Evolutionary conservation across 768 basidiomycete genomes (phyloP).

Genomic region (Nevesoporus exiguus): DNA sequence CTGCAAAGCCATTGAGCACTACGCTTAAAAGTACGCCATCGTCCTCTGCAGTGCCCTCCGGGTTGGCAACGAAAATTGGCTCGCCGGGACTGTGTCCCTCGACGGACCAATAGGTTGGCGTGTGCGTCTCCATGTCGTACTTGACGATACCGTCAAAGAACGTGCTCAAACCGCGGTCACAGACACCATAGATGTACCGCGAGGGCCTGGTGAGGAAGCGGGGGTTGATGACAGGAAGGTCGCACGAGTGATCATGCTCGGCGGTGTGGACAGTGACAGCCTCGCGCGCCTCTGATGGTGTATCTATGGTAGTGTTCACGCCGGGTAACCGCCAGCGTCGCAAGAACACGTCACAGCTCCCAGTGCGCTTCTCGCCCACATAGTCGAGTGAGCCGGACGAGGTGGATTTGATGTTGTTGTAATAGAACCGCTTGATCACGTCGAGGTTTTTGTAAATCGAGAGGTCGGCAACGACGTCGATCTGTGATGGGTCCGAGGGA

Average conservation of each 20-base stretch:
- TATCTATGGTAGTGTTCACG: constrained; percentile 18
- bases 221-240: constrained; percentile 37
- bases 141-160: constrained; percentile 37
- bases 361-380: constrained; percentile 17
- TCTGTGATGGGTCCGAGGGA: constrained; percentile 21
- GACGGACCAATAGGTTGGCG: constrained; percentile 26
- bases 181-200: constrained; percentile 33
- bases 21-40: constrained; percentile 38
- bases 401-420: constrained; percentile 26
- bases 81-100: constrained; percentile 34
- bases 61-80: constrained; percentile 36
- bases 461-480: constrained; percentile 36
- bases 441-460: constrained; percentile 33
- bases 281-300: constrained; percentile 13
- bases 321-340: constrained; percentile 32
- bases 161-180: constrained; percentile 27
- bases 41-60: constrained; percentile 30
- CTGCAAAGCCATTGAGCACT: constrained; percentile 32
- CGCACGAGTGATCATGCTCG: constrained; percentile 29
- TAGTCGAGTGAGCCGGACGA: constrained; percentile 26
- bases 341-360: constrained; percentile 20
- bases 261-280: constrained; percentile 22
- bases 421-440: constrained; percentile 32
- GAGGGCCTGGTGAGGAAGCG: constrained; percentile 29
- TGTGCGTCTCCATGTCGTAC: constrained; percentile 29